phyloP scores from a whole-genome alignment of 2,329 filamentous ascomycete species.

The Phaeosphaeria sp. region DNA sequence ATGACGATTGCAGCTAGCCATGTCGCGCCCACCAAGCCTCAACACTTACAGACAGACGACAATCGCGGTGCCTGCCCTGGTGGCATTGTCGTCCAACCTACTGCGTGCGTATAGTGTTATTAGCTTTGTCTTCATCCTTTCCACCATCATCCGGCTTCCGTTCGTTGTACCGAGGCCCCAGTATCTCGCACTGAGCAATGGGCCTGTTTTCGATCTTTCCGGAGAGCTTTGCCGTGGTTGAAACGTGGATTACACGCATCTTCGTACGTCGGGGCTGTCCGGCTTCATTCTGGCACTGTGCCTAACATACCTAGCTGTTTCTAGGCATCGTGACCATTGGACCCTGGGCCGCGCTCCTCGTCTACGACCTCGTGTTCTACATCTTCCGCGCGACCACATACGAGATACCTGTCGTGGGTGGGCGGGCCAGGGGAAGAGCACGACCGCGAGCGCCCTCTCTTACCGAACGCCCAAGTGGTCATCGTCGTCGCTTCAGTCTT shows the following conservation, averaged over 20 bases:
- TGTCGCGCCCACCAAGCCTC: not conserved
- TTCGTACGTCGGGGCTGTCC: conserved; percentile 60
- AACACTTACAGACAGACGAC: not conserved
- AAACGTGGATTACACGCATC: conserved; percentile 67
- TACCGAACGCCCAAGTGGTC: conserved; percentile 62
- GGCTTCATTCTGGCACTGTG: not conserved
- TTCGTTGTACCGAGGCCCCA: not conserved
- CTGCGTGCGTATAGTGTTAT: not conserved
- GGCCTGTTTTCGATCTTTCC: conserved; percentile 71
- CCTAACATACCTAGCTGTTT: conserved; percentile 59
- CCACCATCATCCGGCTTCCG: not conserved
- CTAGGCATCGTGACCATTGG: conserved; percentile 67
- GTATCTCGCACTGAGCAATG: conserved; percentile 53
- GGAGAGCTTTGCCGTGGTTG: conserved; percentile 61
- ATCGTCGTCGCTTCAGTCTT: conserved; percentile 53
- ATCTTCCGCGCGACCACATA: conserved; percentile 64
- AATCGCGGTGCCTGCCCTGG: not conserved
- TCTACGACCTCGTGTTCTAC: conserved; percentile 71
- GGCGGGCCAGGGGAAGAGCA: conserved; percentile 65
- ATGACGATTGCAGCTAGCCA: conserved; percentile 2
- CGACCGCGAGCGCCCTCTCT: conserved; percentile 69
- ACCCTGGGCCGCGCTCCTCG: conserved; percentile 66
- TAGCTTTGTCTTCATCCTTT: not conserved
- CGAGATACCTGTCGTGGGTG: conserved; percentile 66
- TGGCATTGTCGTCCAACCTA: not conserved